Evolutionary conservation across 2,329 filamentous ascomycete genomes (phyloP).

Genomic region (Xylariaceae sp.): DNA sequence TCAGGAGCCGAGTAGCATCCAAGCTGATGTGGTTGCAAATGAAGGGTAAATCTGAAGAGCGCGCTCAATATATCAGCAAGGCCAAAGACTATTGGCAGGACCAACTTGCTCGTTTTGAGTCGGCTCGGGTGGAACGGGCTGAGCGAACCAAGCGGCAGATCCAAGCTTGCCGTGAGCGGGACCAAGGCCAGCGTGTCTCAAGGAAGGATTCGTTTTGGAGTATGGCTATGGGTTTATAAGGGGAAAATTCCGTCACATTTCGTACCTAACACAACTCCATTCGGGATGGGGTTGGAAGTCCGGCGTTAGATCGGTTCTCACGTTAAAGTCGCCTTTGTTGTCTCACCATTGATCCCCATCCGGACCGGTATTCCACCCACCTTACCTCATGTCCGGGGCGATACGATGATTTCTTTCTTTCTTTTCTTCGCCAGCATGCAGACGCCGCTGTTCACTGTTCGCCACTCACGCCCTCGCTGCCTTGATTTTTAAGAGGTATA

Average conservation of each 20-base stretch:
- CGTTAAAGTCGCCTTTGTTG: slow-evolving; percentile 24
- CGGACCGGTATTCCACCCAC: slow-evolving; percentile 10
- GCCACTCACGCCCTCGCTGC: slow-evolving; percentile 9
- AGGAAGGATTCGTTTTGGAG: slow-evolving; percentile 25
- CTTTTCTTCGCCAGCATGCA: neutral
- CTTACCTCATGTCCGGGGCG: slow-evolving; percentile 14
- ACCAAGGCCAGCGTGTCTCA: slow-evolving; percentile 23
- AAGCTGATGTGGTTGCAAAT: slow-evolving; percentile 54
- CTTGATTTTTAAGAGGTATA: slow-evolving; percentile 12
- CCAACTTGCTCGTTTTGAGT: slow-evolving; percentile 33
- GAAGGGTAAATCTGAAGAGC: slow-evolving; percentile 44
- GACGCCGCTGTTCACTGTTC: neutral
- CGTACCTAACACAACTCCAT: slow-evolving; percentile 26
- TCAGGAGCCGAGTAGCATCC: slow-evolving; percentile 51
- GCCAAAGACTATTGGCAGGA: slow-evolving; percentile 40
- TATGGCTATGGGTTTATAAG: slow-evolving; percentile 14
- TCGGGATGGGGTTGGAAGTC: slow-evolving; percentile 22
- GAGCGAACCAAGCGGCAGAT: slow-evolving; percentile 29
- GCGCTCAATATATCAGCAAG: slow-evolving; percentile 43
- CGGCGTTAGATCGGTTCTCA: slow-evolving; percentile 27
- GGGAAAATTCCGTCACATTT: slow-evolving; percentile 20
- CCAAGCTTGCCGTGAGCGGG: slow-evolving; percentile 22
- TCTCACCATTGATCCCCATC: slow-evolving; percentile 16
- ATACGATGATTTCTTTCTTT: neutral
- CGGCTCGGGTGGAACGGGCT: slow-evolving; percentile 28